Base-by-base conservation (phyloP, 2,329 filamentous ascomycete species). In the Fusarium sterilihyphosum region DNA sequence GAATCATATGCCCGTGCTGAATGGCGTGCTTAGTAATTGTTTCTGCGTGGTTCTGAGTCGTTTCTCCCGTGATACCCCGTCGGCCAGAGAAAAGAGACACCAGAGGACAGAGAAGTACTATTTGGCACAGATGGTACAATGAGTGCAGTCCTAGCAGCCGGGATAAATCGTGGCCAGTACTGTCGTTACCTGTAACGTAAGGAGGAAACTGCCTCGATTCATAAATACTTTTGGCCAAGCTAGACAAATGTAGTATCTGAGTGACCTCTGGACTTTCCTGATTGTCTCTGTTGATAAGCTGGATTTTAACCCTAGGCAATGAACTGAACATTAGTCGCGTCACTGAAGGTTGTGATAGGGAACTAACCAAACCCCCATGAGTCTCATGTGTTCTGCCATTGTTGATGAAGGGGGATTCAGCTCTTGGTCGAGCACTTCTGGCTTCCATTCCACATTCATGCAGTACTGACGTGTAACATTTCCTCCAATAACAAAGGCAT, bases 331-430 rank as follows among this genome's bases (percentile, higher is more conserved):
- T 56, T n/a, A 56, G 24, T 22, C 11, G 3, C 1, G 8, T 7
- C 8, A 9, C 11, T 1, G 1, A 13, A 2, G 6, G 2, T 5
- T 8, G 17, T 6, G 14, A 29, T 3, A 18, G 5, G 11, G 2
- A 26, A 33, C 29, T 29, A 17, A 59, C 41, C 41, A 59, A 35
- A 59, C 41, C 5, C 56, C 56, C 56, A 59, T 37, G 31, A 59
- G 56, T 12, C 35, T 18, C 41, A 59, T 47, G 24, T 47, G 41
- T 22, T 59, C 56, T 22, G 40, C n/a, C 41, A 47, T 37, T n/a
- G 37, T 37, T 17, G 31, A 47, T n/a, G 53, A 20, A 22, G 14
- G 20, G 4, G 37, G 26, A 6, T 17, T 10, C 9, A 1, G 8
- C 10, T 41, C 52, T 4, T 18, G 6, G 0, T 14, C 13, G 20